A percentile compares a stretch with the other conserved stretches of the same genome.
Evolutionary conservation across 2,329 filamentous ascomycete genomes (phyloP).

Genomic region (Curvularia sp.): DNA sequence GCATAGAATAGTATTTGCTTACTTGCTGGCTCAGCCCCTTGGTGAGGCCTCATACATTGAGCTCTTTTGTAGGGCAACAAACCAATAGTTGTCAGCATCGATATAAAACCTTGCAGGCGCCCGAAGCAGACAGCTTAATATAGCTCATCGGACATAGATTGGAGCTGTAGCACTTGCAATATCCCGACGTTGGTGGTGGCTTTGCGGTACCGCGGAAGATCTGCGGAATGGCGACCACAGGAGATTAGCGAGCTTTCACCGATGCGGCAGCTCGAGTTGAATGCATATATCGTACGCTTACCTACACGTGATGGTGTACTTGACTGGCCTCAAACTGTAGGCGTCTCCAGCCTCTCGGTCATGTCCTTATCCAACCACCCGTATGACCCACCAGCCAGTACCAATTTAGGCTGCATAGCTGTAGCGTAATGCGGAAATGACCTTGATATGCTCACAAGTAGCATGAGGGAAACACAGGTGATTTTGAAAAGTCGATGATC

Average conservation of each 20-base stretch:
- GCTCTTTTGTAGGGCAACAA: constrained; percentile 12
- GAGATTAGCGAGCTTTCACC: not conserved
- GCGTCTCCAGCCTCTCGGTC: not conserved
- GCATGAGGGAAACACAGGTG: not conserved
- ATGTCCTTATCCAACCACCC: not conserved
- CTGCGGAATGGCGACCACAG: not conserved
- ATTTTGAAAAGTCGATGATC: not conserved
- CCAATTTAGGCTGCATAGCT: not conserved
- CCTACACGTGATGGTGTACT: not conserved
- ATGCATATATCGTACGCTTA: not conserved
- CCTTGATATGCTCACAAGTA: not conserved
- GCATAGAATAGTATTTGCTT: not conserved
- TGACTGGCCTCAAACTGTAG: not conserved
- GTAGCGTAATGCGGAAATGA: not conserved
- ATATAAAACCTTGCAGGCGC: constrained; percentile 33
- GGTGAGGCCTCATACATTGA: constrained; percentile 16
- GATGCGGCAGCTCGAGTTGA: not conserved
- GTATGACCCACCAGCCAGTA: not conserved
- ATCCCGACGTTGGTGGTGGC: constrained; percentile 8
- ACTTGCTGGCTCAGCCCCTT: not conserved
- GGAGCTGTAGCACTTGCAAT: constrained; percentile 4
- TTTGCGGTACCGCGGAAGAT: not conserved
- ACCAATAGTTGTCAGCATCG: constrained; percentile 30
- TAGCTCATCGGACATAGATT: constrained; percentile 5
- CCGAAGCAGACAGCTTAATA: not conserved